These are phyloP conservation scores for Viola pubescens DNA, from an alignment of 441 rosid genomes.

Conservation along the genomic window DNA sequence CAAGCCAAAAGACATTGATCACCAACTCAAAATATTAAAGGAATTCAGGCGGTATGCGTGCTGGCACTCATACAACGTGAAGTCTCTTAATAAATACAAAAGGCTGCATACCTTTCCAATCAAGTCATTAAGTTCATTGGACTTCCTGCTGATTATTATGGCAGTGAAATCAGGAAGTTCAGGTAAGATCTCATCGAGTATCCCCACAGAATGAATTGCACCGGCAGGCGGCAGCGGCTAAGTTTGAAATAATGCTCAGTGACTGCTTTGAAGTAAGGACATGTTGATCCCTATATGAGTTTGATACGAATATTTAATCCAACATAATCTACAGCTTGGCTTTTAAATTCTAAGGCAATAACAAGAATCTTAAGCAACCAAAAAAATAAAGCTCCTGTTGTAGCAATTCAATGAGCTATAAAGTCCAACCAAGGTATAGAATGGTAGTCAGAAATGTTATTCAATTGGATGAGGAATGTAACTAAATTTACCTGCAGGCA, in stretches of 20 bases:
- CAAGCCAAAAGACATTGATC: not conserved
- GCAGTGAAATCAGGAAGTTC: conserved; percentile 65
- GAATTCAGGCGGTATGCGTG: no score
- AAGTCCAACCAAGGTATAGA: no score
- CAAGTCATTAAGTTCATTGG: conserved; percentile 51
- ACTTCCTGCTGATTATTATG: conserved; percentile 47
- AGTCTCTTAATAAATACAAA: not conserved
- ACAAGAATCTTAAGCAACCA: not conserved
- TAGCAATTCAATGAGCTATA: no score
- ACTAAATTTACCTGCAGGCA: conserved; percentile 45
- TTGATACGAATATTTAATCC: conserved; percentile 11
- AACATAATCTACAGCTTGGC: not conserved
- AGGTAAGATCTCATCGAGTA: conserved; percentile 54
- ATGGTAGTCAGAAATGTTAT: no score
- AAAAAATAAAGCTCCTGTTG: no score
- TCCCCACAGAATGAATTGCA: conserved; percentile 44
- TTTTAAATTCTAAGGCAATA: not conserved
- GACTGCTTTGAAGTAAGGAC: conserved; percentile 61
- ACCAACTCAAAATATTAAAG: not conserved
- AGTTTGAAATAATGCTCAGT: conserved; percentile 71
- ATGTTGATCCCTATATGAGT: conserved; percentile 63
- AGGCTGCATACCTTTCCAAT: conserved; percentile 55
- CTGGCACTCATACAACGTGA: conserved; percentile 6
- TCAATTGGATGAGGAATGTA: not conserved
- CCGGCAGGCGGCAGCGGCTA: conserved; percentile 83